phyloP scores from a whole-genome alignment of 2,329 filamentous ascomycete genomes.

The Neonectria neomacrospora region DNA sequence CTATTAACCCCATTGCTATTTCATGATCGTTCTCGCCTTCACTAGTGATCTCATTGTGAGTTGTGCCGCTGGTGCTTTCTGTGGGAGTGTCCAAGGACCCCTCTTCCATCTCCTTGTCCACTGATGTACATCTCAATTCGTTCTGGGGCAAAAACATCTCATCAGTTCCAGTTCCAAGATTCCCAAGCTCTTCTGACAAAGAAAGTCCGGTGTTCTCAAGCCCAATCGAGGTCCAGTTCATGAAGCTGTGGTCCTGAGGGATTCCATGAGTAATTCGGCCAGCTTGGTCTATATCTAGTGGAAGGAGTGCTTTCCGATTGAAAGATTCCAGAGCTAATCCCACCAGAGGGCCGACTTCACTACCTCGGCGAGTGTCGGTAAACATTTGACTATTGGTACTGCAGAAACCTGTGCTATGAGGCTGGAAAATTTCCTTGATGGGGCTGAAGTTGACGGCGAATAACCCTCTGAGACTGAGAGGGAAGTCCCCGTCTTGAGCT shows the following conservation, averaged over 20 bases:
- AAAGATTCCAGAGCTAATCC: not conserved
- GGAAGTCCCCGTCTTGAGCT: conserved; percentile 1
- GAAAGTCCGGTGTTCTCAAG: not conserved
- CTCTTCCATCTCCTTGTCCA: not conserved
- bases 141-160: not conserved
- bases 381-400: not conserved
- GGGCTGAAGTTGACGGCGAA: not conserved
- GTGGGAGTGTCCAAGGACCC: not conserved
- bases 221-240: not conserved
- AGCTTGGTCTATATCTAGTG: not conserved
- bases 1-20: not conserved
- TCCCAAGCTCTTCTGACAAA: not conserved
- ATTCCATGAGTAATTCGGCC: not conserved
- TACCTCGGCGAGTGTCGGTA: not conserved
- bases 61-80: no score
- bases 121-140: not conserved
- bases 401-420: not conserved
- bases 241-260: not conserved
- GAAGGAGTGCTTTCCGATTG: not conserved
- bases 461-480: not conserved
- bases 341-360: not conserved
- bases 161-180: not conserved
- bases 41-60: not conserved
- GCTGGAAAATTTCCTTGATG: conserved; percentile 2
- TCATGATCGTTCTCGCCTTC: not conserved